phyloP scores from a whole-genome alignment of 2,329 filamentous ascomycete genomes.

The Pestalotiopsis sp. region DNA sequence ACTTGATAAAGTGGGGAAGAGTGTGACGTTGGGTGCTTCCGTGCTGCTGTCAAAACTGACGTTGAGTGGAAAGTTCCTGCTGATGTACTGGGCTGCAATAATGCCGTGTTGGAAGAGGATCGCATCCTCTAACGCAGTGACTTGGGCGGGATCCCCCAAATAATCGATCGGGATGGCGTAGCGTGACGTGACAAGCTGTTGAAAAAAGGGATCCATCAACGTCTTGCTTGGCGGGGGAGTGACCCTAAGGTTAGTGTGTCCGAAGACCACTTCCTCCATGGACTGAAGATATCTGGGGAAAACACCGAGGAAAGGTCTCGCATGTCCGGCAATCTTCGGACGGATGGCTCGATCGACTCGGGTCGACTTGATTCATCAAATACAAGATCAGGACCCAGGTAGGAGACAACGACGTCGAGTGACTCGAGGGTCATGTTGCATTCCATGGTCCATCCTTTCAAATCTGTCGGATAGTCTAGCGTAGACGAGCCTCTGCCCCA shows the following conservation, averaged over 20 bases:
- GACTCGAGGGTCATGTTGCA: background rate
- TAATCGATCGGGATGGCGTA: background rate
- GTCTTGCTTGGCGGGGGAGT: background rate
- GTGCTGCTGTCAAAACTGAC: background rate
- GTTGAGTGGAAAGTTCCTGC: background rate
- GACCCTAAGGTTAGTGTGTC: background rate
- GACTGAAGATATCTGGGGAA: background rate
- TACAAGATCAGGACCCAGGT: background rate
- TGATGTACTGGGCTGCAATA: background rate
- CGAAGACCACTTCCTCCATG: too few species aligned
- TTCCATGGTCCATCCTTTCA: background rate
- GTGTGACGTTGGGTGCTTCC: background rate
- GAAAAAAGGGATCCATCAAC: background rate
- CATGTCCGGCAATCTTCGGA: background rate
- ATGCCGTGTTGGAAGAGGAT: background rate
- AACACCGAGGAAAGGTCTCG: too few species aligned
- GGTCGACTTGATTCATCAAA: background rate
- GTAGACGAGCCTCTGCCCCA: background rate
- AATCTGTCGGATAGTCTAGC: background rate
- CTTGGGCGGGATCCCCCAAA: background rate
- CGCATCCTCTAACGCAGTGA: background rate
- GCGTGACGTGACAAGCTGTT: constrained; percentile 1
- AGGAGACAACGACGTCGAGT: background rate
- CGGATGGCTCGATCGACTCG: background rate
- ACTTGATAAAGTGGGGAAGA: background rate